Percentiles rank a stretch among this genome's conserved stretches.
Evolutionary conservation across 2,329 filamentous ascomycete species (phyloP).

Genomic region (Chaetomium olivaceum): DNA sequence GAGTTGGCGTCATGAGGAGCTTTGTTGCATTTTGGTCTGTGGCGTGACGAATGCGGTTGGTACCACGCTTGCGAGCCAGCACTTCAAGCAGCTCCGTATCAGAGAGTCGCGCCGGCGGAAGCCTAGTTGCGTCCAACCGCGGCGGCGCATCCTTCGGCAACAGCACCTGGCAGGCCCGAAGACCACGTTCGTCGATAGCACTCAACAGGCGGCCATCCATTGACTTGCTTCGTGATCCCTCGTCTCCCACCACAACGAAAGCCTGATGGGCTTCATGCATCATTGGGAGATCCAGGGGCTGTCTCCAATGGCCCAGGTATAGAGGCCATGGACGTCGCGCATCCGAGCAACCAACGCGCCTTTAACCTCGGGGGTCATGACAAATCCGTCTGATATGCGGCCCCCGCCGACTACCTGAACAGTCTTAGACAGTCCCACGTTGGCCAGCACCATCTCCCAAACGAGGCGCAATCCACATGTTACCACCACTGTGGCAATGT

Average conservation of each 20-base stretch:
- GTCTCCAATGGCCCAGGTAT: background rate
- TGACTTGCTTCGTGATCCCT: background rate
- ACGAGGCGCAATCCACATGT: background rate
- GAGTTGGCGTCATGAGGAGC: background rate
- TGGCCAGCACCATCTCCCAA: background rate
- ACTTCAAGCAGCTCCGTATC: background rate
- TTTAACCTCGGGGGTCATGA: background rate
- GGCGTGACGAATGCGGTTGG: background rate
- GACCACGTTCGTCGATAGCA: background rate
- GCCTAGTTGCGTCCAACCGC: background rate
- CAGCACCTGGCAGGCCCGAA: background rate
- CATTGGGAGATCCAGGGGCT: background rate
- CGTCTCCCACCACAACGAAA: background rate
- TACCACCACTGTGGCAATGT: background rate
- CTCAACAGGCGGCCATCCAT: background rate
- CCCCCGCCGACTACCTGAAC: background rate
- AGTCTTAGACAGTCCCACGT: background rate
- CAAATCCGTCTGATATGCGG: background rate
- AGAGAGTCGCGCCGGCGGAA: background rate
- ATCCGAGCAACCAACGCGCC: background rate
- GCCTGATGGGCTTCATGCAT: background rate
- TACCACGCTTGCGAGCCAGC: background rate
- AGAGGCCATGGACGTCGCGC: background rate
- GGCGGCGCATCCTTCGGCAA: background rate
- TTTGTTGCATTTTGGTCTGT: background rate